phyloP scores from a whole-genome alignment of 306 rosid genomes.

The Cajanus cajan region DNA sequence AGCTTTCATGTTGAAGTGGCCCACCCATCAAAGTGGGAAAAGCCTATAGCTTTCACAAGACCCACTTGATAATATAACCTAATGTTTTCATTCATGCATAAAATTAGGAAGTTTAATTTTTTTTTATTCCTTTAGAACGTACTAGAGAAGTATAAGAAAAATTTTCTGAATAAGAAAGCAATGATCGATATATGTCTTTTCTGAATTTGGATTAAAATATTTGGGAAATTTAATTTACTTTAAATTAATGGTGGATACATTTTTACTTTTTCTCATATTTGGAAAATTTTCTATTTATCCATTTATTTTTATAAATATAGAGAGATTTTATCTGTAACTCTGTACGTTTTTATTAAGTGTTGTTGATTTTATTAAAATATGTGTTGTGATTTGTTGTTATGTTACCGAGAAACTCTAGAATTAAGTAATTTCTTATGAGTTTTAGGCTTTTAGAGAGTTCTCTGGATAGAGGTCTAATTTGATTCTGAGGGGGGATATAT shows the following conservation, averaged over 20 bases:
- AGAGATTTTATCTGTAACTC: no score
- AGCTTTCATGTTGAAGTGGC: conserved; percentile 4
- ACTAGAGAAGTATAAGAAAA: not conserved
- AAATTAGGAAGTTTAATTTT: not conserved
- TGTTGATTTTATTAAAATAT: no score
- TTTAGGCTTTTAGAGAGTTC: no score
- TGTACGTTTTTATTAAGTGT: no score
- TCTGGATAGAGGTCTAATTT: no score
- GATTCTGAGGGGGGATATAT: no score
- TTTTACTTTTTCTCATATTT: not conserved
- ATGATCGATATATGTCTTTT: not conserved
- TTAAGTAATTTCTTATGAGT: no score
- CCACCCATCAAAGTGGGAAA: conserved; percentile 28
- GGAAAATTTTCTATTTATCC: no score
- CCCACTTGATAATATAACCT: not conserved
- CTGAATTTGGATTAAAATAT: not conserved
- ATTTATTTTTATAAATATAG: no score
- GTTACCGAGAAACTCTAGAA: no score
- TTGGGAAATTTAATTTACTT: not conserved
- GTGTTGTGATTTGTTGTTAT: no score
- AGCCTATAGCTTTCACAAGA: not conserved
- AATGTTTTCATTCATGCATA: not conserved
- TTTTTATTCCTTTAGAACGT: not conserved
- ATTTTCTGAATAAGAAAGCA: no score
- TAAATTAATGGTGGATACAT: not conserved